These are phyloP conservation scores for Starmerella powellii DNA, from an alignment of 805 yeast species.

Conservation along the genomic window DNA sequence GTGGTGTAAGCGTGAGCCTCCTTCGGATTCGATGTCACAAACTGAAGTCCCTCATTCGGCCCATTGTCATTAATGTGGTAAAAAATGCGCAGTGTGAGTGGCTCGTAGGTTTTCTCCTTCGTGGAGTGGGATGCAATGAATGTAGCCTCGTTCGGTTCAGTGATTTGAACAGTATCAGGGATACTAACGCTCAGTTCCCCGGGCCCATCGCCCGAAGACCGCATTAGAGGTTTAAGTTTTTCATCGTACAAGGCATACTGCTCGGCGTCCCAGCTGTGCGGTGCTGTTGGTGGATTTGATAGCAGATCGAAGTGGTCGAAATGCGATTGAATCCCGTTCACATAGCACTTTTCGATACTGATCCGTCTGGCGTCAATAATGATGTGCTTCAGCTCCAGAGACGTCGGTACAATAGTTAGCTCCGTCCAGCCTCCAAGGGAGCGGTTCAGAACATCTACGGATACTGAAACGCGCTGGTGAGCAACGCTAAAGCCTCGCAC, in stretches of 20 bases:
- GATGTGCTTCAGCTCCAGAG: slow-evolving; percentile 44
- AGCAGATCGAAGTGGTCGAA: slow-evolving; percentile 47
- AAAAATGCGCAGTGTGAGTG: slow-evolving; percentile 57
- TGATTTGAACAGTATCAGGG: slow-evolving; percentile 55
- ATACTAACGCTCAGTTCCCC: slow-evolving; percentile 54
- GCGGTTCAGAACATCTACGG: slow-evolving; percentile 59
- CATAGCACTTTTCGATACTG: slow-evolving; percentile 44
- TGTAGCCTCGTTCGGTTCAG: slow-evolving; percentile 39
- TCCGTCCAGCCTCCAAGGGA: slow-evolving; percentile 65
- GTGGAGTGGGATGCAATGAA: slow-evolving; percentile 28
- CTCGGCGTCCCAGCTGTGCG: slow-evolving; percentile 23
- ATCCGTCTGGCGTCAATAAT: slow-evolving; percentile 68
- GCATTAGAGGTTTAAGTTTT: slow-evolving; percentile 23
- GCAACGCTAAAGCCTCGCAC: slow-evolving; percentile 48
- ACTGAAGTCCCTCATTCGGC: slow-evolving; percentile 51
- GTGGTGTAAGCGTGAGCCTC: slow-evolving; percentile 67
- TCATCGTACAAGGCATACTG: slow-evolving; percentile 21
- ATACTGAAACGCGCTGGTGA: slow-evolving; percentile 71
- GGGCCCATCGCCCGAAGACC: slow-evolving; percentile 30
- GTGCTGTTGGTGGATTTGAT: slow-evolving; percentile 28
- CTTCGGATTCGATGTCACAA: slow-evolving; percentile 44
- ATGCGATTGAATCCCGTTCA: slow-evolving; percentile 49
- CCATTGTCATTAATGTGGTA: slow-evolving; percentile 54
- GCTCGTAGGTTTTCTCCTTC: slow-evolving; percentile 40
- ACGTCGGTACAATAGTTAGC: slow-evolving; percentile 62